A percentile compares a stretch with the other conserved stretches of the same genome.
Evolutionary conservation across 2,329 filamentous ascomycete genomes (phyloP).

Genomic region (Stachybotrys chartarum): DNA sequence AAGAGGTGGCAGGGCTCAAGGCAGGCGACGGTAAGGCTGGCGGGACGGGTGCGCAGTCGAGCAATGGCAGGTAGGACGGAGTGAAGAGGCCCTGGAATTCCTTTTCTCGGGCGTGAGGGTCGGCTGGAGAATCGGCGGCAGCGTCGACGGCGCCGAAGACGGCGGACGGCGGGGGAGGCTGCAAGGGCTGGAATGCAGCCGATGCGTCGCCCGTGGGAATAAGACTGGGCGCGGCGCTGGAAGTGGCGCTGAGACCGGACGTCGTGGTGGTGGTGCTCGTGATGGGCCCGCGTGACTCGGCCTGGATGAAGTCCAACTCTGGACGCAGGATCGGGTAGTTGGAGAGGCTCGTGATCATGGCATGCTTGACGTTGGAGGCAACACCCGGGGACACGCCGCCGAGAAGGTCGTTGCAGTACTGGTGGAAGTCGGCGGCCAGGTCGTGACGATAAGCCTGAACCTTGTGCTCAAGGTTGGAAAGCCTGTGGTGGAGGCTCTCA

Average conservation of each 20-base stretch:
- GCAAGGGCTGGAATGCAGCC: background rate
- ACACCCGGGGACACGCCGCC: slow-evolving; percentile 37
- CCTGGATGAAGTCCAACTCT: slow-evolving; percentile 19
- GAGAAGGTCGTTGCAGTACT: slow-evolving; percentile 44
- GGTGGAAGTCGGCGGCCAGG: slow-evolving; percentile 49
- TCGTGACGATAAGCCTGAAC: slow-evolving; percentile 50
- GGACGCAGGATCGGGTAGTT: slow-evolving; percentile 39
- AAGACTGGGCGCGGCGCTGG: slow-evolving; percentile 1
- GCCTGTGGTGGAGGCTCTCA: slow-evolving; percentile 45
- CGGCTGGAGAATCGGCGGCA: slow-evolving; percentile 20
- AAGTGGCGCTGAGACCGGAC: slow-evolving; percentile 16
- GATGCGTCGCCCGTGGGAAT: background rate
- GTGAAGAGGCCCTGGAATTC: slow-evolving; percentile 58
- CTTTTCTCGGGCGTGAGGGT: slow-evolving; percentile 47
- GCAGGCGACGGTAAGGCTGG: slow-evolving; percentile 12
- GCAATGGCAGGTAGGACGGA: slow-evolving; percentile 53
- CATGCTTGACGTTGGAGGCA: slow-evolving; percentile 36
- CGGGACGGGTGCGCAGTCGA: slow-evolving; percentile 36
- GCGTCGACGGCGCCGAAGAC: background rate
- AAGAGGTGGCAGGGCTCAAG: slow-evolving; percentile 8
- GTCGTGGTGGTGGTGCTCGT: slow-evolving; percentile 14
- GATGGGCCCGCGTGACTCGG: slow-evolving; percentile 27
- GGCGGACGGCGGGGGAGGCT: slow-evolving; percentile 3
- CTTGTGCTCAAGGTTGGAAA: slow-evolving; percentile 48
- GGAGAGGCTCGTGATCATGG: slow-evolving; percentile 36